Conservation (phyloP, 1,284 basidiomycete species). For the Ceratobasidium sp. region DNA sequence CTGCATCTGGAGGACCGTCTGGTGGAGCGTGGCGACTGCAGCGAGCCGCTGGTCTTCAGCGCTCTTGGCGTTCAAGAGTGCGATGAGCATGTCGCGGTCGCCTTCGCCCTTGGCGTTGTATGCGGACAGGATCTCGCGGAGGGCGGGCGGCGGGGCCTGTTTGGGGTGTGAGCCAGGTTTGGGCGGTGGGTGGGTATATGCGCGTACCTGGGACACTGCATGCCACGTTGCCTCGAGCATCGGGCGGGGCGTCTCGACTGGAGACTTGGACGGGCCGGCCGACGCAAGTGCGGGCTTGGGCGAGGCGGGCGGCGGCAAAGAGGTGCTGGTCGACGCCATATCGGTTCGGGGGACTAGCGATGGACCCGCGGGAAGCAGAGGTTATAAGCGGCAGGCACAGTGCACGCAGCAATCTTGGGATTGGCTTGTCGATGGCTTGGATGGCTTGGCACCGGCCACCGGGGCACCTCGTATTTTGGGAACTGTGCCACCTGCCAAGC, state of each 20-base stretch:
- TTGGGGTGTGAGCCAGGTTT: constrained; percentile 18
- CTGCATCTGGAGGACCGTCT: constrained; percentile 73
- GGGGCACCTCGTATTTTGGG: constrained; percentile 20
- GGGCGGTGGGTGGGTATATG: not conserved
- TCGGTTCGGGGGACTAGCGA: not conserved
- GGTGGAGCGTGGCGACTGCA: constrained; percentile 72
- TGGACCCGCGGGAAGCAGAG: not conserved
- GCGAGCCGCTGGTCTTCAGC: constrained; percentile 88
- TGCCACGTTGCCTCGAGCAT: constrained; percentile 41
- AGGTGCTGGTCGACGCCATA: constrained; percentile 31
- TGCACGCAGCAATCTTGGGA: constrained; percentile 4
- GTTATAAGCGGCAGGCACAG: not conserved
- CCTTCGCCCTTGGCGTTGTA: constrained; percentile 86
- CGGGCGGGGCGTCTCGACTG: constrained; percentile 26
- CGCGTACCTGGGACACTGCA: constrained; percentile 39
- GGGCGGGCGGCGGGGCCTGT: constrained; percentile 76
- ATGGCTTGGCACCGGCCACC: constrained; percentile 30
- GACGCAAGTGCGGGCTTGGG: constrained; percentile 4
- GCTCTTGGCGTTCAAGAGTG: constrained; percentile 88
- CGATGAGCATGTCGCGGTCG: constrained; percentile 87
- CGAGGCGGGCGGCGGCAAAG: constrained; percentile 29
- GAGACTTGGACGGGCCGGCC: constrained; percentile 6
- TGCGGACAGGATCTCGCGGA: constrained; percentile 85
- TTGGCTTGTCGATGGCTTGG: constrained; percentile 30
- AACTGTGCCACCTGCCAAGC: constrained; percentile 12